phyloP scores from a whole-genome alignment of 208 protist species.

The Crithidia fasciculata region DNA sequence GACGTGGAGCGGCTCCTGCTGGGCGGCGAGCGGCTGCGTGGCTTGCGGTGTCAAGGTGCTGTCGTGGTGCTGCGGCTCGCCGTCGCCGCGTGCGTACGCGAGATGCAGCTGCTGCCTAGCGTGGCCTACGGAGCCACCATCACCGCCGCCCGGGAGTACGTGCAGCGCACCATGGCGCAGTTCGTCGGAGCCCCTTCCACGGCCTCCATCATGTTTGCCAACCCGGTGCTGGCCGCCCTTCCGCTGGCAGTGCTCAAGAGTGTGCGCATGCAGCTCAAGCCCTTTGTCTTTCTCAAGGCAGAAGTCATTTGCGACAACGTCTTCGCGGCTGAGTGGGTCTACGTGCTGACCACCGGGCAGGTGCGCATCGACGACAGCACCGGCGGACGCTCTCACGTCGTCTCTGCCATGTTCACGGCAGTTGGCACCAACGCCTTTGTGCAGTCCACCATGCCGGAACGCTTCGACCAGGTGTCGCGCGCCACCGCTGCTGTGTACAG shows the following conservation, averaged over 20 bases:
- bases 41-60: constrained; percentile 58
- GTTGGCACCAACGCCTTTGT: constrained; percentile 68
- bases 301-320: constrained; percentile 69
- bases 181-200: constrained; percentile 39
- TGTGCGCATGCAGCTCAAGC: constrained; percentile 51
- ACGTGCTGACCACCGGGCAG: constrained; percentile 59
- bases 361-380: constrained; percentile 36
- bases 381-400: not conserved
- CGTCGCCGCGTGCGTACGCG: constrained; percentile 24
- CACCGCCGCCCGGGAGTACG: constrained; percentile 36
- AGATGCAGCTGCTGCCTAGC: constrained; percentile 33
- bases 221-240: constrained; percentile 51
- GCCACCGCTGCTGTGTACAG: constrained; percentile 48
- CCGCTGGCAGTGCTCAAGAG: constrained; percentile 32
- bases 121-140: constrained; percentile 27
- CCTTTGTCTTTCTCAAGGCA: constrained; percentile 42
- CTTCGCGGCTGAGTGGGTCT: constrained; percentile 59
- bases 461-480: constrained; percentile 32
- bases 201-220: constrained; percentile 39
- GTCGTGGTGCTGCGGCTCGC: constrained; percentile 54
- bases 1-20: constrained; percentile 67
- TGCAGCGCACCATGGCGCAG: constrained; percentile 25
- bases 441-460: constrained; percentile 34
- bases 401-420: not conserved
- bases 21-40: constrained; percentile 41